Conservation (phyloP, 306 rosid species). For the Mimosa pudica region DNA sequence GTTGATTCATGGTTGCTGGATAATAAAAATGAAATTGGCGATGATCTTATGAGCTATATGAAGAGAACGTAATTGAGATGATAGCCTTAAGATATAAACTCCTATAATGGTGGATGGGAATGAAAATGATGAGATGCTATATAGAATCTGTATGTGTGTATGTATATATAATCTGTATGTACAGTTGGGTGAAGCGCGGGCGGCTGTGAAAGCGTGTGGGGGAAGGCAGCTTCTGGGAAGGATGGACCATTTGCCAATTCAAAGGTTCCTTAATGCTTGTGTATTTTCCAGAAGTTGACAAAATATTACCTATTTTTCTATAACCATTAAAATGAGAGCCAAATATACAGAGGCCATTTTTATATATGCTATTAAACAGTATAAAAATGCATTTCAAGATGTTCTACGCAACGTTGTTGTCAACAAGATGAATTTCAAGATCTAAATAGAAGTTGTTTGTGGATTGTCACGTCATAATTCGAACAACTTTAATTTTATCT, state of each 20-base stretch:
- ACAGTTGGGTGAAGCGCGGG: background rate
- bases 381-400: too few species aligned
- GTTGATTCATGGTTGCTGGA: constrained; percentile 28
- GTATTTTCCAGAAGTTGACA: background rate
- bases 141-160: too few species aligned
- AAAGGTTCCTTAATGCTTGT: background rate
- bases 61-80: background rate
- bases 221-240: background rate
- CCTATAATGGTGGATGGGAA: background rate
- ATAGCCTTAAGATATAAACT: too few species aligned
- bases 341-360: too few species aligned
- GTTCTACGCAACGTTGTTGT: too few species aligned
- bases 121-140: background rate
- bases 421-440: too few species aligned
- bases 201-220: background rate
- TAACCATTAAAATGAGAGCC: too few species aligned
- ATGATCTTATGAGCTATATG: background rate
- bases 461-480: too few species aligned
- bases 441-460: too few species aligned
- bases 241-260: background rate
- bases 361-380: too few species aligned
- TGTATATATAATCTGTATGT: background rate
- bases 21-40: background rate
- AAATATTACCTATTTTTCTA: background rate
- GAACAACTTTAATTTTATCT: too few species aligned